phyloP scores from a whole-genome alignment of 345 rosid genomes.

The Salix arbutifolia region DNA sequence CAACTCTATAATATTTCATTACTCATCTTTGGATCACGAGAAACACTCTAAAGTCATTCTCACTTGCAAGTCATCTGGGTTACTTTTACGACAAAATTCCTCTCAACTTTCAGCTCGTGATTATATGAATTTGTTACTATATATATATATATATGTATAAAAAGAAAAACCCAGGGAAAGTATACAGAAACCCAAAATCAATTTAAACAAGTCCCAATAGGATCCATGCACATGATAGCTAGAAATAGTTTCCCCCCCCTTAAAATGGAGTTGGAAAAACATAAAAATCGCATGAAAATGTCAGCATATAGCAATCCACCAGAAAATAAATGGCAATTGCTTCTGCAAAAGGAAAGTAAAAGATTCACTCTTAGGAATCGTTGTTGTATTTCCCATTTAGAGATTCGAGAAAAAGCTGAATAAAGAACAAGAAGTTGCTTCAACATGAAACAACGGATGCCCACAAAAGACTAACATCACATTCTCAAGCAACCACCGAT shows the following conservation, averaged over 20 bases:
- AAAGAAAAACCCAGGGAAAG: no score
- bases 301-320: background rate
- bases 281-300: background rate
- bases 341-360: slow-evolving; percentile 50
- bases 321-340: slow-evolving; percentile 27
- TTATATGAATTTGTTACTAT: no score
- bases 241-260: no score
- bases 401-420: slow-evolving; percentile 13
- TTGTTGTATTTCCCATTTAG: slow-evolving; percentile 39
- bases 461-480: slow-evolving; percentile 46
- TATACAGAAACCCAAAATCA: no score
- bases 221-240: no score
- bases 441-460: slow-evolving; percentile 76
- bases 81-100: no score
- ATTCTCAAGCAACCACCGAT: slow-evolving; percentile 54
- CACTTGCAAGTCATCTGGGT: no score
- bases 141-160: no score
- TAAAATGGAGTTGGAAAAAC: background rate
- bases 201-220: no score
- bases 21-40: background rate
- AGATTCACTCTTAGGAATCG: slow-evolving; percentile 45
- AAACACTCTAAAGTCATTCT: no score
- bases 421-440: slow-evolving; percentile 57
- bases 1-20: no score
- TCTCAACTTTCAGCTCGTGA: no score